A percentile compares a stretch with the other conserved stretches of the same genome.
Conservation (phyloP, 2,329 filamentous ascomycete genomes). For the Aspergillus sp. region DNA sequence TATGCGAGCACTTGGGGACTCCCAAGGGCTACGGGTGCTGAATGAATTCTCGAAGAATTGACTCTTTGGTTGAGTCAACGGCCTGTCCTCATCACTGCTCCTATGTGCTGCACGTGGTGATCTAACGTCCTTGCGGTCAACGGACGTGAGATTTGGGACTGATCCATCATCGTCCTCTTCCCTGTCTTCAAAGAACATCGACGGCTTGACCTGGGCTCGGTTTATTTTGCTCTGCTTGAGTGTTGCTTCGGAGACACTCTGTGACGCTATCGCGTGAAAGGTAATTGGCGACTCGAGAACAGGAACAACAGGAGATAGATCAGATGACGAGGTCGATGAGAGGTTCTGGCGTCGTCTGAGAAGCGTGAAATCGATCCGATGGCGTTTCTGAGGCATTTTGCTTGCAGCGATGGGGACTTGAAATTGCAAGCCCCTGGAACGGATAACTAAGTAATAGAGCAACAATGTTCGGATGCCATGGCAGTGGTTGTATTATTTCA, state of each 20-base stretch:
- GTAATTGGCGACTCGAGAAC: conserved; percentile 22
- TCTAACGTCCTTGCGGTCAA: conserved; percentile 17
- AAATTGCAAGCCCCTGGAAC: background rate
- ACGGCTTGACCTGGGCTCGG: conserved; percentile 18
- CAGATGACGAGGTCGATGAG: conserved; percentile 20
- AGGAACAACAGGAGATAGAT: conserved; percentile 18
- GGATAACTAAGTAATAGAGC: background rate
- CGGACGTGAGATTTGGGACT: conserved; percentile 12
- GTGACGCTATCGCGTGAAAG: conserved; percentile 18
- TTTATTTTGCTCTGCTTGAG: conserved; percentile 21
- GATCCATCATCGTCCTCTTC: conserved; percentile 26
- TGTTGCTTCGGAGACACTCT: conserved; percentile 17
- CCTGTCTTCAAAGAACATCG: conserved; percentile 25
- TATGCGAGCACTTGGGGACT: conserved; percentile 48
- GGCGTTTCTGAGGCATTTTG: conserved; percentile 15
- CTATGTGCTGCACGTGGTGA: conserved; percentile 9
- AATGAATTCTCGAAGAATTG: conserved; percentile 45
- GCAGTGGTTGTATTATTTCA: background rate
- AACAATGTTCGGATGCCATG: background rate
- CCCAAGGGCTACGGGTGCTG: conserved; percentile 34
- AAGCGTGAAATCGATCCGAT: conserved; percentile 19
- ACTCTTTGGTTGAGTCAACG: conserved; percentile 33
- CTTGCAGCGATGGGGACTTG: background rate
- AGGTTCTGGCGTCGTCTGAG: conserved; percentile 18
- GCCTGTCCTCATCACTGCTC: conserved; percentile 18